These are phyloP conservation scores for Pleurotus djamor DNA, from an alignment of 768 basidiomycete genomes.

Conservation along the genomic window DNA sequence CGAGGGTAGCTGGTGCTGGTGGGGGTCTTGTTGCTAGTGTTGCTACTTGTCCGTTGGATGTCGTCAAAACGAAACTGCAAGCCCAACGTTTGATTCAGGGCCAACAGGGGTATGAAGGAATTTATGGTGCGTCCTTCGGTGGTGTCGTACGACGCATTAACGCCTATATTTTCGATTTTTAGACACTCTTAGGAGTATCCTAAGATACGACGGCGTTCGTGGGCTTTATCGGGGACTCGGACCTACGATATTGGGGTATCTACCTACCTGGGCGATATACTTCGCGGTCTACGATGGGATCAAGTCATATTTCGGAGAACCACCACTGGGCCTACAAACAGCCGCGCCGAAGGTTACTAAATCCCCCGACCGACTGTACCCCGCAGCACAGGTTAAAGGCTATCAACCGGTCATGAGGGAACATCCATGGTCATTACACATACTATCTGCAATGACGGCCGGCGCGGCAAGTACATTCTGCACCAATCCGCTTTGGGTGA, in stretches of 20 bases:
- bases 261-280: conserved; percentile 99
- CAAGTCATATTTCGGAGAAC: conserved; percentile 78
- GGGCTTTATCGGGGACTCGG: conserved; percentile 97
- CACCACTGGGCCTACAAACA: conserved; percentile 36
- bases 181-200: conserved; percentile 59
- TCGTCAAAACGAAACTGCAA: conserved; percentile 96
- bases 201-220: conserved; percentile 69
- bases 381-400: conserved; percentile 82
- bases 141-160: neutral
- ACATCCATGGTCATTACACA: conserved; percentile 85
- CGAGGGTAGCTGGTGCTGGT: conserved; percentile 79
- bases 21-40: conserved; percentile 92
- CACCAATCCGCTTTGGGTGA: conserved; percentile 98
- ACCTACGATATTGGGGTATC: conserved; percentile 93
- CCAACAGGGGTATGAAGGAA: conserved; percentile 73
- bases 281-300: conserved; percentile 97
- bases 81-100: conserved; percentile 80
- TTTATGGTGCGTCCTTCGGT: conserved; percentile 53
- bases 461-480: conserved; percentile 91
- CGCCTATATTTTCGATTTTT: conserved; percentile 18
- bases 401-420: conserved; percentile 81
- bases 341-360: conserved; percentile 9
- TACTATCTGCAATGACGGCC: conserved; percentile 93
- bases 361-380: conserved; percentile 57
- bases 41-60: conserved; percentile 96